Conservation (phyloP, 129 eudicot genomes). For the Chrysanthemum makinoi region DNA sequence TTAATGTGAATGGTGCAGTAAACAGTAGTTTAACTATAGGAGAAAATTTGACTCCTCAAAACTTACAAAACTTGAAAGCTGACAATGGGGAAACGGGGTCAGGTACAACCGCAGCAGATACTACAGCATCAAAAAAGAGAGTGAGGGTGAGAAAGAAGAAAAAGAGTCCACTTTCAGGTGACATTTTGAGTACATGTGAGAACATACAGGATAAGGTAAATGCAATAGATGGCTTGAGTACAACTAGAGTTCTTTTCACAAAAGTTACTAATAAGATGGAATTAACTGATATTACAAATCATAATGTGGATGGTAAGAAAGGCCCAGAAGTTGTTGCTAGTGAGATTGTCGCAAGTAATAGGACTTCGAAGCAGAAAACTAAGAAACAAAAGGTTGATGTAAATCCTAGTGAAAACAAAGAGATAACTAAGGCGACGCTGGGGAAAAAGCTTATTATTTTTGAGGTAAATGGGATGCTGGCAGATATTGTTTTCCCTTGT, state of each 20-base stretch:
- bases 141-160: constrained; percentile 13
- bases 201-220: not conserved
- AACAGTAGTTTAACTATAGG: not conserved
- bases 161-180: not conserved
- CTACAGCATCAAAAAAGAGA: constrained; percentile 10
- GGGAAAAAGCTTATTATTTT: constrained; percentile 76
- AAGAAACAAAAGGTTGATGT: not conserved
- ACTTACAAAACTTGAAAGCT: not conserved
- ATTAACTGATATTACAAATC: too few species aligned
- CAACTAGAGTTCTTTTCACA: not conserved
- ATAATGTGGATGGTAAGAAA: constrained; percentile 5
- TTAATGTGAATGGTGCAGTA: constrained; percentile 11
- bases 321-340: constrained; percentile 11
- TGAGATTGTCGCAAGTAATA: constrained; percentile 1
- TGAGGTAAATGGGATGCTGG: constrained; percentile 88
- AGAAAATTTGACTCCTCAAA: constrained; percentile 14
- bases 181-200: not conserved
- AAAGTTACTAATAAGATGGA: too few species aligned
- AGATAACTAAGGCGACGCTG: constrained; percentile 24
- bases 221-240: not conserved
- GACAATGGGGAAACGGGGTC: constrained; percentile 8
- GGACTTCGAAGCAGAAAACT: not conserved
- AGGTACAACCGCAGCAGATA: constrained; percentile 13
- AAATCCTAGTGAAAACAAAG: constrained; percentile 1
- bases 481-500: constrained; percentile 53